Base-by-base conservation (phyloP, 129 eudicot genomes). In the Mikania micrantha region DNA sequence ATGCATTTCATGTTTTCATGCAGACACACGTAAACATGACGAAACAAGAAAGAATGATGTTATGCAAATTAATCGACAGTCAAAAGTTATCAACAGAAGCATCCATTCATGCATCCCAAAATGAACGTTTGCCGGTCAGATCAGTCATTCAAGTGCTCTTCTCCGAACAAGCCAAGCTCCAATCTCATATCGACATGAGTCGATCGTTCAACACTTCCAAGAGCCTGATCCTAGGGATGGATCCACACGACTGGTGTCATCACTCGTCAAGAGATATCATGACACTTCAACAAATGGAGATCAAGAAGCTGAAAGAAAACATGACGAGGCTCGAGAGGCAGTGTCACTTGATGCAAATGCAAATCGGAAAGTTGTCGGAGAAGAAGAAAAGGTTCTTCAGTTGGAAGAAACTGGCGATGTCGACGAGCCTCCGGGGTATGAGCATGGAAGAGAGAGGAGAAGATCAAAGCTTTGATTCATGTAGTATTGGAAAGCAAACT, bases 41-140 rank as follows among this genome's bases (percentile, higher is more conserved):
- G 54, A 92, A 92, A 78, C 82, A 79, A 75, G 96, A 88, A 60
- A 77, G 95, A 68, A 88, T 84, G 62, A 71, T 22, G 21, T 84
- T 92, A 3, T 88, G 95, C 75, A 81, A 74, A 12, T 44, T 92
- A 69, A 82, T 92, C 31, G 91, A 92, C 62, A 64, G 76, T 67
- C 80, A 88, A 36, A 92, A 92, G 67, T 84, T 92, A 9, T 84
- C 98, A 2, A 47, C 82, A 8, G 98, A 92, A 64, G 98, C 98
- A 49, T 85, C 85, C 2, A 59, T 84, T 2, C 98, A 92, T 9
- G 96, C 95, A 1, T 87, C 95, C 15, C 95, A 86, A 56, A 92
- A 92, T 68, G 96, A 92, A 31, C 79, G 98, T 21, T 79, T 92
- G 13, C 98, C 98, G 0, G 95, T 92, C 6, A 57, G 98, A 57